A percentile compares a stretch with the other conserved stretches of the same genome.
Evolutionary conservation across 345 rosid species (phyloP).

Genomic region (Moricandia moricandioides): DNA sequence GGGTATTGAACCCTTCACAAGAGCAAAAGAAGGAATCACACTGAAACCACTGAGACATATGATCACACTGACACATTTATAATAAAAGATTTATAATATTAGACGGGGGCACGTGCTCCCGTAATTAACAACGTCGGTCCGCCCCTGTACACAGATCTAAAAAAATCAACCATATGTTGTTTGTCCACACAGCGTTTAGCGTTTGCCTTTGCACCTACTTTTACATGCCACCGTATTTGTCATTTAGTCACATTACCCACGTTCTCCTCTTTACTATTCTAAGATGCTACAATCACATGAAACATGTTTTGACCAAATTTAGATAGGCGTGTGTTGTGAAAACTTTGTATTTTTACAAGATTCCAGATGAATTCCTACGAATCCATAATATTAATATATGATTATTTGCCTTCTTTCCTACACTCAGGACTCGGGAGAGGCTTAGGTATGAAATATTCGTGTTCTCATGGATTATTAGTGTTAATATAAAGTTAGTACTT

Average conservation of each 20-base stretch:
- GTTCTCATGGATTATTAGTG: background rate
- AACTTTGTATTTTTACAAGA: background rate
- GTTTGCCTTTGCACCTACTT: background rate
- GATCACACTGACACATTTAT: too few relatives aligned
- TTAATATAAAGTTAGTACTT: background rate
- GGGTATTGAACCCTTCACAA: too few relatives aligned
- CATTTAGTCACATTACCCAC: constrained; percentile 14
- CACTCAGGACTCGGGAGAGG: background rate
- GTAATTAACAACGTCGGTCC: too few relatives aligned
- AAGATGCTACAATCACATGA: constrained; percentile 18
- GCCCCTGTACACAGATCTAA: background rate
- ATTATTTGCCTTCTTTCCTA: background rate
- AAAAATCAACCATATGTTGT: background rate
- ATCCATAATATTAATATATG: background rate
- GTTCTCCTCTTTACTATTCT: constrained; percentile 6
- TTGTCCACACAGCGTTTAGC: background rate
- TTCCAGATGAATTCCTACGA: background rate
- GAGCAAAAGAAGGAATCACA: too few relatives aligned
- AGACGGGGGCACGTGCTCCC: too few relatives aligned
- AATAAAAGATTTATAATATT: too few relatives aligned
- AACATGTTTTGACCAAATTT: constrained; percentile 30
- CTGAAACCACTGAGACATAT: too few relatives aligned
- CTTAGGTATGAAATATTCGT: background rate
- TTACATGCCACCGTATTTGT: constrained; percentile 19
- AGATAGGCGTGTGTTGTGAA: background rate